Evolutionary conservation across 306 rosid genomes (phyloP), one percentile per base, ranked within the genome.

Genomic region (Vicia villosa): DNA sequence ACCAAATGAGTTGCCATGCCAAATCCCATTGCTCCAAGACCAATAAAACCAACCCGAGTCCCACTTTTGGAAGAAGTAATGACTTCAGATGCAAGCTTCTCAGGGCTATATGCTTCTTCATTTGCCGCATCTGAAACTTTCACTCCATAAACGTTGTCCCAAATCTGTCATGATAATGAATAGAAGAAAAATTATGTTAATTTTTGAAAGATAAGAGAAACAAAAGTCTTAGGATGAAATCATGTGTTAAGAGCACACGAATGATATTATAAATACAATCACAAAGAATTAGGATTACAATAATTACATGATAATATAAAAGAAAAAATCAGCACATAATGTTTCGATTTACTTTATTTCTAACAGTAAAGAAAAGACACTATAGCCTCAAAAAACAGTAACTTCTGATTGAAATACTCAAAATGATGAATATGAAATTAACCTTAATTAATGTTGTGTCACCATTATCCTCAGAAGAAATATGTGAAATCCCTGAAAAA

Each of bases 21-120:
- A 78, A 88, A 93, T 79, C 98, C 98, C 98, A 93, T 93, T 60
- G 96, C 98, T 81, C 98, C 98, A 65, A 93, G 98, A 69, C 98
- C 98, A 72, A 93, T 73, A 83, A 93, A 93, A 76, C 97, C 98
- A 83, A 93, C 77, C 64, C 88, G 83, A 43, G 50, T 74, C 73
- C 75, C 88, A 49, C 77, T 70, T 55, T 72, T 68, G 67, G 97
- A 76, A 69, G 63, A 63, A 41, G 87, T 66, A 68, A 70, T 82
- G 49, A 77, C 76, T 69, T 85, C 65, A 74, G 83, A 74, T 46
- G 97, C 96, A 82, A 93, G 68, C 63, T 83, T 45, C 79, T 86
- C 88, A 30, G 98, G 96, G 73, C 28, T 70, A 77, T 88, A 93
- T 19, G 47, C 74, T 66, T 93, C 97, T 41, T 68, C 79, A 80